Conservation (phyloP, 208 protist species). For the Leishmania major region DNA sequence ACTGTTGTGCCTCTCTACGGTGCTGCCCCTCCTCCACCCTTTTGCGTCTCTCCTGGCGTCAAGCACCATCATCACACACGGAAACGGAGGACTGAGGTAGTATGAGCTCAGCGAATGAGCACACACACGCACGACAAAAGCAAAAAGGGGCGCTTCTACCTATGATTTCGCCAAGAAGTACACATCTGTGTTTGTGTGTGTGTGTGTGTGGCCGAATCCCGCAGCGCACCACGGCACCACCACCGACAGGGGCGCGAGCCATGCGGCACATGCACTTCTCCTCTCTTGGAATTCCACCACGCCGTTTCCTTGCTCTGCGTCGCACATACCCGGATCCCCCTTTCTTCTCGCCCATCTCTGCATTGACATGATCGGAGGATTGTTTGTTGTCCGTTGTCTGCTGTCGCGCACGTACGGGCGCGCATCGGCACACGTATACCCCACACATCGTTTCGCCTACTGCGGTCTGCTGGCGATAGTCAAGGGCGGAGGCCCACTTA, state of each 20-base stretch:
- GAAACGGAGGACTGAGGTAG: background rate
- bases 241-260: background rate
- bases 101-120: background rate
- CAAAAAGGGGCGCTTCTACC: background rate
- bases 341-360: background rate
- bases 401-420: background rate
- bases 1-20: background rate
- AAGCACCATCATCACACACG: background rate
- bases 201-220: background rate
- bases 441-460: background rate
- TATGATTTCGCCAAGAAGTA: too few relatives aligned
- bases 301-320: slow-evolving; percentile 1
- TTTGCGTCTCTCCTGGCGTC: background rate
- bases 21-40: background rate
- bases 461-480: background rate
- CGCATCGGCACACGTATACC: background rate
- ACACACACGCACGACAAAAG: background rate
- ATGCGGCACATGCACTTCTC: slow-evolving; percentile 1
- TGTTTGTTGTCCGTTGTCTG: background rate
- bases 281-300: slow-evolving; percentile 8
- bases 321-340: background rate
- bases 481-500: background rate
- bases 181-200: too few relatives aligned
- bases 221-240: background rate
- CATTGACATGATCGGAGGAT: background rate